Percentiles rank a stretch among this genome's conserved stretches.
phyloP scores from a whole-genome alignment of 2,329 filamentous ascomycete species.

The Orbilia oligospora region DNA sequence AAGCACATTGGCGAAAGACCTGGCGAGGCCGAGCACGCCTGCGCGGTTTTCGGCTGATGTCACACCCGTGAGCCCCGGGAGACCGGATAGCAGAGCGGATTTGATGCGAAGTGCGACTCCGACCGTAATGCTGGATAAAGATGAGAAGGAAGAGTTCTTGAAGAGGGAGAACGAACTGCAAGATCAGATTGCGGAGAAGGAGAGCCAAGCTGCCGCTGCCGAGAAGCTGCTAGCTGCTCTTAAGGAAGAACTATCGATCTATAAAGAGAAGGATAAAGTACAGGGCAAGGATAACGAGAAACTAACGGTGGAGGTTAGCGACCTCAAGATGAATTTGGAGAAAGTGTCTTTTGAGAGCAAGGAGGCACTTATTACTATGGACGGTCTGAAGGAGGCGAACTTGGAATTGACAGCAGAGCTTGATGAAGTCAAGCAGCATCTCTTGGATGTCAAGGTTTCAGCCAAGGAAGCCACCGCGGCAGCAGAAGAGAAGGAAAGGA shows the following conservation, averaged over 20 bases:
- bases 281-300: conserved; percentile 91
- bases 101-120: conserved; percentile 63
- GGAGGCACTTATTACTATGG: conserved; percentile 97
- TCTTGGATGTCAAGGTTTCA: conserved; percentile 95
- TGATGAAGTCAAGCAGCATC: conserved; percentile 95
- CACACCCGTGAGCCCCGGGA: conserved; percentile 61
- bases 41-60: conserved; percentile 72
- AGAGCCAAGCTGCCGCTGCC: conserved; percentile 81
- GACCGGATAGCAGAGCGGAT: conserved; percentile 70
- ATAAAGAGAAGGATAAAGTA: conserved; percentile 88
- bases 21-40: conserved; percentile 74
- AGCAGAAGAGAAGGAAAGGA: conserved; percentile 96
- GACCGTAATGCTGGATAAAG: conserved; percentile 81
- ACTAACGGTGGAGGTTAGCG: conserved; percentile 86
- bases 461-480: conserved; percentile 92
- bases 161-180: conserved; percentile 96
- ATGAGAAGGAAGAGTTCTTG: conserved; percentile 96
- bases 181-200: conserved; percentile 94
- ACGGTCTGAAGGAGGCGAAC: conserved; percentile 95
- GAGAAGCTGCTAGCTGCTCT: conserved; percentile 86
- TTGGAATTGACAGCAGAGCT: conserved; percentile 90
- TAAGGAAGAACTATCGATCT: conserved; percentile 85
- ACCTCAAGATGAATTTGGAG: conserved; percentile 96
- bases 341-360: conserved; percentile 96
- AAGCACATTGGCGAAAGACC: conserved; percentile 69